Evolutionary conservation across 2,329 filamentous ascomycete genomes (phyloP).

Genomic region (Exophiala sp.): DNA sequence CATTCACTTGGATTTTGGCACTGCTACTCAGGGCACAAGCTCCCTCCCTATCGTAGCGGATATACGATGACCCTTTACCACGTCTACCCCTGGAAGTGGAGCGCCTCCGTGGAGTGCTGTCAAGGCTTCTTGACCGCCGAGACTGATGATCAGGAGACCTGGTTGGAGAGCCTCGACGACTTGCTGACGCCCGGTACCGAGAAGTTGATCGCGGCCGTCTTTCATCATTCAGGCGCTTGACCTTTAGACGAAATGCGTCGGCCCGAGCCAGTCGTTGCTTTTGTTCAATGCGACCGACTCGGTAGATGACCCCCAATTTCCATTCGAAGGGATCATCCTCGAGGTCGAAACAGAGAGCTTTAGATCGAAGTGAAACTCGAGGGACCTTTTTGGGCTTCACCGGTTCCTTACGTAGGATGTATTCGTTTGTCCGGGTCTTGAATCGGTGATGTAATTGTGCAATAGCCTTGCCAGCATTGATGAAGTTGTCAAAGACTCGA

Average conservation of each 20-base stretch:
- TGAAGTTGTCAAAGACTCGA: constrained; percentile 86
- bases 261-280: constrained; percentile 82
- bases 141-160: constrained; percentile 31
- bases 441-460: constrained; percentile 92
- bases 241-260: constrained; percentile 81
- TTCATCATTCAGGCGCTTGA: constrained; percentile 73
- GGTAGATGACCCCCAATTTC: constrained; percentile 92
- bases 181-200: constrained; percentile 49
- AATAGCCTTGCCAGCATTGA: constrained; percentile 79
- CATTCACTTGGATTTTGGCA: constrained; percentile 65
- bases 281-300: constrained; percentile 81
- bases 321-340: constrained; percentile 97
- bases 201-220: constrained; percentile 47
- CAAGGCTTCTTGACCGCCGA: constrained; percentile 46
- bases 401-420: constrained; percentile 76
- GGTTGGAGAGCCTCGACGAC: constrained; percentile 37
- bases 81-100: constrained; percentile 34
- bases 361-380: constrained; percentile 73
- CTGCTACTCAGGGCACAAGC: constrained; percentile 65
- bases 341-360: constrained; percentile 79
- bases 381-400: constrained; percentile 82
- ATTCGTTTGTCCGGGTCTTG: constrained; percentile 78
- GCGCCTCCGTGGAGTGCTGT: constrained; percentile 43
- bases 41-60: constrained; percentile 72
- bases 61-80: constrained; percentile 33